Conservation (phyloP, 306 rosid species). For the Biancaea sappan region DNA sequence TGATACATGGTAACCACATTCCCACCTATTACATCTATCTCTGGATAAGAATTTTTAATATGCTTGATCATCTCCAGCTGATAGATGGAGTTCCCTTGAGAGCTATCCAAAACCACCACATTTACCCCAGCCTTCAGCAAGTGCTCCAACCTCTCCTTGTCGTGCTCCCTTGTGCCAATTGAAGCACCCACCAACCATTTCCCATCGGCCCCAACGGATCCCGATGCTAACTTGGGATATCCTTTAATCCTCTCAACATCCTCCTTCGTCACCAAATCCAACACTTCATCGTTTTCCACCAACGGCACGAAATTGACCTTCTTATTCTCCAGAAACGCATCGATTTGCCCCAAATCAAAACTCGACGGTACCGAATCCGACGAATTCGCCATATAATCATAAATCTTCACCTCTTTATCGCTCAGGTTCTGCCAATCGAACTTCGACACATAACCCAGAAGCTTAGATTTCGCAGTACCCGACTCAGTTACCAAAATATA, state of each 20-base stretch:
- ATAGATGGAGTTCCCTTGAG: constrained; percentile 89
- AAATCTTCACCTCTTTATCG: constrained; percentile 46
- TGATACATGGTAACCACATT: constrained; percentile 89
- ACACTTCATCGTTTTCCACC: constrained; percentile 52
- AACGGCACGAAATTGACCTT: constrained; percentile 46
- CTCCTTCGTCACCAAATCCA: constrained; percentile 62
- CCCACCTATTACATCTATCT: constrained; percentile 89
- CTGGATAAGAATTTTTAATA: constrained; percentile 58
- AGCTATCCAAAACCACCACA: constrained; percentile 85
- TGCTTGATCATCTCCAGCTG: constrained; percentile 90
- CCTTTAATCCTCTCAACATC: constrained; percentile 72
- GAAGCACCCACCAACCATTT: constrained; percentile 84
- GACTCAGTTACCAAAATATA: constrained; percentile 64
- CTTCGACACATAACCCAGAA: constrained; percentile 61
- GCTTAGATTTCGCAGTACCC: constrained; percentile 48
- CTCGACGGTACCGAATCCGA: constrained; percentile 51
- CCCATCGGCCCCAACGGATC: constrained; percentile 76
- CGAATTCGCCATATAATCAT: constrained; percentile 54
- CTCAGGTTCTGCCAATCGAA: constrained; percentile 46
- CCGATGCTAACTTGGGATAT: constrained; percentile 61
- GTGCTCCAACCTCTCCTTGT: constrained; percentile 76
- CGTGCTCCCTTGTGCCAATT: constrained; percentile 80
- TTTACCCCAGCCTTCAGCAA: constrained; percentile 82
- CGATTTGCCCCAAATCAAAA: constrained; percentile 45
- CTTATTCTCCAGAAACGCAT: constrained; percentile 42